A percentile compares a stretch with the other conserved stretches of the same genome.
phyloP scores from a whole-genome alignment of 2,329 filamentous ascomycete genomes.

The Colletotrichum horii region DNA sequence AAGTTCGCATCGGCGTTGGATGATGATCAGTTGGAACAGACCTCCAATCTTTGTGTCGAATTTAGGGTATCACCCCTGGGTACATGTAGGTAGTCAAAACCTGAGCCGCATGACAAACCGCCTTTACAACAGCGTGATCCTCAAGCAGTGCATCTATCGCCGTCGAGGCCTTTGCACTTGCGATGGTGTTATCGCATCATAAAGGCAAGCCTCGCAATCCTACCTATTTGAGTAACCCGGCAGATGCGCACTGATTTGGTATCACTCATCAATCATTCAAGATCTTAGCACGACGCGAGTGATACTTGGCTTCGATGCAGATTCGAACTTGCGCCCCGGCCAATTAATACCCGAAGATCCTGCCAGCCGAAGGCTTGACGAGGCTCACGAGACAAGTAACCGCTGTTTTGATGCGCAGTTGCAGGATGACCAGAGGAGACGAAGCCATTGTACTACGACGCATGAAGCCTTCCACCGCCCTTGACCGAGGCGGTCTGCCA shows the following conservation, averaged over 20 bases:
- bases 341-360: background rate
- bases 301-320: background rate
- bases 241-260: background rate
- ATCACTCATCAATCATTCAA: background rate
- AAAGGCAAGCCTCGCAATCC: background rate
- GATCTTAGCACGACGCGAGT: background rate
- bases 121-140: background rate
- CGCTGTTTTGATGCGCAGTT: background rate
- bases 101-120: background rate
- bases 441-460: background rate
- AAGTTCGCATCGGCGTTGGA: background rate
- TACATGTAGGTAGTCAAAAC: background rate
- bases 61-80: background rate
- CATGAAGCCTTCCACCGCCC: background rate
- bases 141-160: background rate
- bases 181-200: background rate
- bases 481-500: background rate
- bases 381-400: background rate
- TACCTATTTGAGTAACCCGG: background rate
- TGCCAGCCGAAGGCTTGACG: background rate
- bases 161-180: background rate
- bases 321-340: background rate
- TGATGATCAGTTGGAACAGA: too few relatives aligned
- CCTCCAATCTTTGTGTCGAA: background rate
- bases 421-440: background rate